Evolutionary conservation across 2,329 filamentous ascomycete species (phyloP), one percentile per base, ranked within the genome.

Genomic region (Xylaria sp.): DNA sequence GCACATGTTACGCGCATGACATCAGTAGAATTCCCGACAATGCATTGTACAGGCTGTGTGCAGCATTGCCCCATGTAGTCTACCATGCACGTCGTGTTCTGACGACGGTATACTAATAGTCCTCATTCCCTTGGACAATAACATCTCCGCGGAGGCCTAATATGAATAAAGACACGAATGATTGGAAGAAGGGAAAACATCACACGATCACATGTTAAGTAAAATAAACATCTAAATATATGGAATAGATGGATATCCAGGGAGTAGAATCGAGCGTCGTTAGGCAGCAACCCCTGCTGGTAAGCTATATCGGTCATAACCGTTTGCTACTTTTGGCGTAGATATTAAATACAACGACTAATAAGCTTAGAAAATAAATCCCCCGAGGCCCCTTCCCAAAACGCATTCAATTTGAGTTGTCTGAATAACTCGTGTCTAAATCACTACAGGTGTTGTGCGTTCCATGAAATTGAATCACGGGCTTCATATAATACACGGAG

Each of bases 1-100:
- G 25, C 23, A 43, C 58, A 53, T 54, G 47, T 31, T 61, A 53
- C 12, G 54, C 60, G 60, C 60, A 47, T 9, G 23, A 28, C 28
- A 31, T 38, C 12, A 47, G 56, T 14, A 19, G 9, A 37, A 23
- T 50, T 31, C 51, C 37, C 35, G 23, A 38, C 37, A 17, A 52
- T 25, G 33, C 33, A 49, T 23, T 43, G 51, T 57, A 35, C 46
- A 58, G 33, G 23, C 4, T 25, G n/a, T 12, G 19, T 23, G n/a
- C n/a, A n/a, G n/a, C 9, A 14, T 1, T 23, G 49, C 55, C 35
- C 33, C 40, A 61, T 61, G 53, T 53, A 61, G n/a, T 56, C 19
- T 46, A 21, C 28, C 37, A 40, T 35, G 15, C 15, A 31, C 23
- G 38, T 37, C 25, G 2, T 38, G 2, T 35, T 49, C 14, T 40